Conservation (phyloP, 345 rosid species). For the Acer campestre region DNA sequence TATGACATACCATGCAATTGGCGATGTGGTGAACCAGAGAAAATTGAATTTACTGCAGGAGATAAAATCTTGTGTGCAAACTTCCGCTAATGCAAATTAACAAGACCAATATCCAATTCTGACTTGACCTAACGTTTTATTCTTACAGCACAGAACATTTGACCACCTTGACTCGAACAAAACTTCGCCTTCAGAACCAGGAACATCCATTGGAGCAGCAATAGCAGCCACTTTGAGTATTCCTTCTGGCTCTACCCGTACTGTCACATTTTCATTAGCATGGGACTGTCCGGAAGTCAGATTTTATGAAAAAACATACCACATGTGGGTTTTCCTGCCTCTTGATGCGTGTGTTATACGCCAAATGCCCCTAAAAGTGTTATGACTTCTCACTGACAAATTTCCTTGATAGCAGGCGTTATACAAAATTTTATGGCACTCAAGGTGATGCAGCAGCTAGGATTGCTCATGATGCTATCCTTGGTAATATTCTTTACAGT, state of each 20-base stretch:
- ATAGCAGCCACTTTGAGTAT: slow-evolving; percentile 77
- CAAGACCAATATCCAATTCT: not conserved
- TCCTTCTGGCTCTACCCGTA: slow-evolving; percentile 63
- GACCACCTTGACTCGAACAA: slow-evolving; percentile 53
- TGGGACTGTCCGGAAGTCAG: slow-evolving; percentile 94
- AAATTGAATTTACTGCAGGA: not conserved
- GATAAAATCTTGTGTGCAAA: not conserved
- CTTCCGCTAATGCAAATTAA: not conserved
- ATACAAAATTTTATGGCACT: slow-evolving; percentile 81
- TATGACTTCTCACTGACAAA: slow-evolving; percentile 4
- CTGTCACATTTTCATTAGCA: slow-evolving; percentile 79
- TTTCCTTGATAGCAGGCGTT: slow-evolving; percentile 56
- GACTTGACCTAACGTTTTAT: not conserved
- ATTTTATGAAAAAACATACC: slow-evolving; percentile 70
- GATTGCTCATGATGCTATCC: slow-evolving; percentile 80
- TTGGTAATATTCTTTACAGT: slow-evolving; percentile 42
- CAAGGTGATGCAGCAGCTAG: slow-evolving; percentile 78
- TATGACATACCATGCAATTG: not conserved
- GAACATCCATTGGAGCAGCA: slow-evolving; percentile 93
- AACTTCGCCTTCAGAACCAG: slow-evolving; percentile 63
- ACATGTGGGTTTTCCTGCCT: slow-evolving; percentile 48
- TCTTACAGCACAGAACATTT: slow-evolving; percentile 63
- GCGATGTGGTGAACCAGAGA: not conserved
- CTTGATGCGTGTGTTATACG: not conserved
- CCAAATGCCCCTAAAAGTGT: not conserved